Evolutionary conservation across 148 eudicot genomes (phyloP).

Genomic region (Gaultheria prostrata): DNA sequence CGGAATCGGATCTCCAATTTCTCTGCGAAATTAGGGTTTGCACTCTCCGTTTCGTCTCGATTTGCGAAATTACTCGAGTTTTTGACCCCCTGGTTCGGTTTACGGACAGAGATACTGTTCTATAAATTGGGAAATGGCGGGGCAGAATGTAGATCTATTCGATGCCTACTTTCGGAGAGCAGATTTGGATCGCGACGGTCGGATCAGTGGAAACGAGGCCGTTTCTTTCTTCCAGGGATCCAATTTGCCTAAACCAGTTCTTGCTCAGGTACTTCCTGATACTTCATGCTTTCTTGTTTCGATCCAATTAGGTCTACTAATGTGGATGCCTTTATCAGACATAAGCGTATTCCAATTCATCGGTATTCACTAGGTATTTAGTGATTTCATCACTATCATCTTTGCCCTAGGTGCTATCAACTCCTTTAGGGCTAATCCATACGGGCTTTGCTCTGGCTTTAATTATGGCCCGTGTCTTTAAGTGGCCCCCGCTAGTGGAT

Average conservation of each 20-base stretch:
- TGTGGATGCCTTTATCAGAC: neutral
- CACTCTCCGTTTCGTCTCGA: neutral
- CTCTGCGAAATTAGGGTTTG: neutral
- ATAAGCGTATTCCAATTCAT: neutral
- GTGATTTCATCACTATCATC: neutral
- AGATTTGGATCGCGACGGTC: constrained; percentile 91
- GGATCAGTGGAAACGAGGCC: constrained; percentile 86
- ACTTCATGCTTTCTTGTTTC: neutral
- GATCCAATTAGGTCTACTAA: constrained; percentile 2
- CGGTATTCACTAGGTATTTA: neutral
- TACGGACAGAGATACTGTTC: too few species aligned
- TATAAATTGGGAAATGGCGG: constrained; percentile 54
- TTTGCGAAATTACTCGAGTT: neutral
- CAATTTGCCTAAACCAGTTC: constrained; percentile 72
- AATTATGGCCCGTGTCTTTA: too few species aligned
- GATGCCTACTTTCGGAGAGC: constrained; percentile 83
- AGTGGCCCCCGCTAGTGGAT: too few species aligned
- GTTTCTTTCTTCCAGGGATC: constrained; percentile 78
- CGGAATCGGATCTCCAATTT: neutral
- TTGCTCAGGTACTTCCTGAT: constrained; percentile 62
- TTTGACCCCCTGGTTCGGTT: neutral
- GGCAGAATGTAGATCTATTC: constrained; percentile 62
- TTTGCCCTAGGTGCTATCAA: neutral
- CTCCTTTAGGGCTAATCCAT: too few species aligned
- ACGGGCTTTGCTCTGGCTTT: too few species aligned